Conservation (phyloP, 495 filamentous ascomycete genomes). For the Aspergillus egyptiacus region DNA sequence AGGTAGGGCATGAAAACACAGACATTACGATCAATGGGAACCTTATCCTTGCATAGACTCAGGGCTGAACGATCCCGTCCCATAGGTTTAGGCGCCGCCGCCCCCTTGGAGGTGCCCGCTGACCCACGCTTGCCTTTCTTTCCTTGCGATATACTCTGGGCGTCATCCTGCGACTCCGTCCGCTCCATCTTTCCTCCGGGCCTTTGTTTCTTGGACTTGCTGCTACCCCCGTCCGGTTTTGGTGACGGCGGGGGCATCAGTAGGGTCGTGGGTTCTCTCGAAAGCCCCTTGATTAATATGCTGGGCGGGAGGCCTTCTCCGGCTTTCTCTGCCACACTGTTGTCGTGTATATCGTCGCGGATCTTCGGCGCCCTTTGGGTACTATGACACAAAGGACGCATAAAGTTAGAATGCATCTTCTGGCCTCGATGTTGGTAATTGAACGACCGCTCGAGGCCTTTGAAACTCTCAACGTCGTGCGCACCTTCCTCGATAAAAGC, state of each 20-base stretch:
- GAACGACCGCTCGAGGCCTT: constrained; percentile 59
- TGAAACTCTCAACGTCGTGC: constrained; percentile 61
- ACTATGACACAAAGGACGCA: constrained; percentile 58
- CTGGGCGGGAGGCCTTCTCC: constrained; percentile 14
- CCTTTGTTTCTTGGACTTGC: constrained; percentile 25
- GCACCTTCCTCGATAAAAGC: constrained; percentile 62
- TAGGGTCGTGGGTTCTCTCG: neutral
- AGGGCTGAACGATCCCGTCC: constrained; percentile 14
- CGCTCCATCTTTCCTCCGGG: constrained; percentile 26
- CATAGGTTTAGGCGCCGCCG: constrained; percentile 30
- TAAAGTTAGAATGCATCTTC: constrained; percentile 58
- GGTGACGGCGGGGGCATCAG: constrained; percentile 4
- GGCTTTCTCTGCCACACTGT: constrained; percentile 28
- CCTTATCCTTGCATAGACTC: constrained; percentile 28
- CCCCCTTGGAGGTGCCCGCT: constrained; percentile 32
- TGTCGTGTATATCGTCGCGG: constrained; percentile 26
- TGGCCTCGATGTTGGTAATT: constrained; percentile 59
- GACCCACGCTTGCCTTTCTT: constrained; percentile 39
- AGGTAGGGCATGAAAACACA: constrained; percentile 65
- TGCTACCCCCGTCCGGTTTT: constrained; percentile 2
- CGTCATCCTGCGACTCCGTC: constrained; percentile 33
- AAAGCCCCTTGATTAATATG: constrained; percentile 20
- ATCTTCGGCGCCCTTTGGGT: constrained; percentile 43
- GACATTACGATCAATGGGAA: constrained; percentile 38
- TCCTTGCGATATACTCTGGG: constrained; percentile 19